Percentiles rank a stretch among this genome's conserved stretches.
These are phyloP conservation scores for Phalaenopsis equestris DNA, from an alignment of 106 monocot species.

Conservation along the genomic window DNA sequence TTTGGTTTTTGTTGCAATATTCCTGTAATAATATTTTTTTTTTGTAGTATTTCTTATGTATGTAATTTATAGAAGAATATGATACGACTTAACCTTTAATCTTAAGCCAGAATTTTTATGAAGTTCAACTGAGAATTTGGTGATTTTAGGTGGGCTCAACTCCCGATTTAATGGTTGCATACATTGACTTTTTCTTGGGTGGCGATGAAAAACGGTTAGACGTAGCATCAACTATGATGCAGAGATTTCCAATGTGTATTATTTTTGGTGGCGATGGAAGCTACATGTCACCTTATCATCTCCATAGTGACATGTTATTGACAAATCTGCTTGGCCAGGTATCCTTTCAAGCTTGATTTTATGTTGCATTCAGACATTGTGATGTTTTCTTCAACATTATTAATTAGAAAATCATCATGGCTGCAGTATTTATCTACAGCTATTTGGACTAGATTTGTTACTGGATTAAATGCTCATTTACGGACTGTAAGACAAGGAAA, in stretches of 20 bases:
- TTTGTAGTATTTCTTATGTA: no score
- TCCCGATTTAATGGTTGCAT: constrained; percentile 92
- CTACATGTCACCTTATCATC: constrained; percentile 84
- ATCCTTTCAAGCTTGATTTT: constrained; percentile 6
- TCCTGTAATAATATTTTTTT: no score
- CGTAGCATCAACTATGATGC: constrained; percentile 41
- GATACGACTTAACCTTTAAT: no score
- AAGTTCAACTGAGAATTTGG: constrained; percentile 3
- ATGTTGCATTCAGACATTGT: background rate
- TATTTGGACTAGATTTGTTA: constrained; percentile 75
- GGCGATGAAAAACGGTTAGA: constrained; percentile 89
- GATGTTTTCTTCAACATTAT: background rate
- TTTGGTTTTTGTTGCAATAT: no score
- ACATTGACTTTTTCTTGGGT: constrained; percentile 92
- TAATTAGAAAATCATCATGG: constrained; percentile 10
- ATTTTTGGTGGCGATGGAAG: constrained; percentile 94
- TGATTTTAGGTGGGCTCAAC: constrained; percentile 78
- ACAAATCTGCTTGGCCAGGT: constrained; percentile 92
- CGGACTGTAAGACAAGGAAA: constrained; percentile 52
- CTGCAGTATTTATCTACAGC: constrained; percentile 64
- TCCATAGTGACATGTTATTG: constrained; percentile 73
- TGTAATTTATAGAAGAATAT: no score
- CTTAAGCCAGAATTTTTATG: background rate
- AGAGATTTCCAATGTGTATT: constrained; percentile 87
- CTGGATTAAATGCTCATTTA: constrained; percentile 83